A percentile compares a stretch with the other conserved stretches of the same genome.
Evolutionary conservation across 202 grass and related monocot genomes (phyloP).

Genomic region (Panicum hallii): DNA sequence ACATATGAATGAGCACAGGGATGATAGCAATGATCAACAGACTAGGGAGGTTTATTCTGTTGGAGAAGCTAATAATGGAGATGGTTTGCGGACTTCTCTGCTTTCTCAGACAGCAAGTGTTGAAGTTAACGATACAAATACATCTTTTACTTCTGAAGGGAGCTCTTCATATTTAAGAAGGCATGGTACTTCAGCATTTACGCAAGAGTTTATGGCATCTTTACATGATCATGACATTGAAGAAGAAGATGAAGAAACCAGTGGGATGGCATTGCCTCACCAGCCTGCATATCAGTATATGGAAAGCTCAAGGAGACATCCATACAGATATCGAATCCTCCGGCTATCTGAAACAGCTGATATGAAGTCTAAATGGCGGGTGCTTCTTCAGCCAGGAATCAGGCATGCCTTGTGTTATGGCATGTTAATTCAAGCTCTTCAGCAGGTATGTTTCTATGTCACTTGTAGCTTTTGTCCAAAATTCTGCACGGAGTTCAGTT

Average conservation of each 20-base stretch:
- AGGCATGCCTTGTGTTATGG: conserved; percentile 61
- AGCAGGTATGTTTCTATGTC: conserved; percentile 48
- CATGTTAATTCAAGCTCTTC: conserved; percentile 57
- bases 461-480: neutral
- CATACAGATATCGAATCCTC: conserved; percentile 42
- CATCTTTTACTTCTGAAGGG: conserved; percentile 47
- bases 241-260: conserved; percentile 50
- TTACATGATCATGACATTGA: conserved; percentile 60
- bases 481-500: conserved; percentile 5
- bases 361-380: conserved; percentile 55
- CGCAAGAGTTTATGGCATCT: conserved; percentile 54
- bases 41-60: conserved; percentile 30
- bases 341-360: conserved; percentile 48
- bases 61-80: conserved; percentile 39
- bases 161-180: conserved; percentile 62
- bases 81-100: conserved; percentile 49
- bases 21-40: conserved; percentile 45
- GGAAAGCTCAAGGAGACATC: conserved; percentile 34
- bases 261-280: conserved; percentile 21
- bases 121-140: conserved; percentile 46
- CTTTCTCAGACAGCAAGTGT: conserved; percentile 42
- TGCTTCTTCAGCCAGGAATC: conserved; percentile 57
- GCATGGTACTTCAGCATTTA: conserved; percentile 47
- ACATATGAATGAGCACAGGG: conserved; percentile 41
- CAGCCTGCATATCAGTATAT: conserved; percentile 46